Conservation (phyloP, 2,329 filamentous ascomycete species). For the Colletotrichum theobromicola region DNA sequence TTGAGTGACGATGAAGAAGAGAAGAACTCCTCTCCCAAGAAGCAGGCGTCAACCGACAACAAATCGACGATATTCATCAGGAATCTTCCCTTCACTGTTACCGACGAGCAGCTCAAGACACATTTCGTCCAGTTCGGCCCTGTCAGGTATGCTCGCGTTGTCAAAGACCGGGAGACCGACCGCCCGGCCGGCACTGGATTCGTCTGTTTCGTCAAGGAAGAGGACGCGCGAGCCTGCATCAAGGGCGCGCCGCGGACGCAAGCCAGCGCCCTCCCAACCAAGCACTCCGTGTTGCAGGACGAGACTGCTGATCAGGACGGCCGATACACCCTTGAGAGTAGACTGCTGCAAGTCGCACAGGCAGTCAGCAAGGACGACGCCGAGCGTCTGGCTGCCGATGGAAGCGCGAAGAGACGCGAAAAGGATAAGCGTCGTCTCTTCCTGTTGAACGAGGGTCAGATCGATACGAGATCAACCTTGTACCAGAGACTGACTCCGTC, state of each 20-base stretch:
- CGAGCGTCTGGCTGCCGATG: constrained; percentile 73
- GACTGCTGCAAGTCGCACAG: constrained; percentile 81
- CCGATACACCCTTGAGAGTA: constrained; percentile 88
- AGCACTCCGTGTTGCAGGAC: constrained; percentile 87
- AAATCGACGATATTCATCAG: constrained; percentile 87
- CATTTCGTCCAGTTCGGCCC: constrained; percentile 90
- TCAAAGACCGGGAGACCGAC: constrained; percentile 84
- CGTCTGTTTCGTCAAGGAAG: constrained; percentile 84
- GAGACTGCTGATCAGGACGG: constrained; percentile 82
- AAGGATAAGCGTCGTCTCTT: constrained; percentile 92
- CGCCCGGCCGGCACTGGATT: constrained; percentile 92
- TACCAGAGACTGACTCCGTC: constrained; percentile 77
- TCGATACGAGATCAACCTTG: constrained; percentile 77
- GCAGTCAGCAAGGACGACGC: constrained; percentile 88
- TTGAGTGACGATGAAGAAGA: constrained; percentile 43
- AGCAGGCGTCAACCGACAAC: constrained; percentile 60
- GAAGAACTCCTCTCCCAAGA: constrained; percentile 34
- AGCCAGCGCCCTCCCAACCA: constrained; percentile 48
- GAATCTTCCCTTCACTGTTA: constrained; percentile 89
- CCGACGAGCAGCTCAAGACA: constrained; percentile 80
- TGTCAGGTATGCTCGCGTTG: constrained; percentile 90
- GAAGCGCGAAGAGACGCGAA: constrained; percentile 68
- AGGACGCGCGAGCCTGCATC: constrained; percentile 79
- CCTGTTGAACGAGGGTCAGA: constrained; percentile 84
- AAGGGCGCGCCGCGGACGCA: constrained; percentile 71